phyloP scores from a whole-genome alignment of 208 protist species.

The Entamoeba histolytica region DNA sequence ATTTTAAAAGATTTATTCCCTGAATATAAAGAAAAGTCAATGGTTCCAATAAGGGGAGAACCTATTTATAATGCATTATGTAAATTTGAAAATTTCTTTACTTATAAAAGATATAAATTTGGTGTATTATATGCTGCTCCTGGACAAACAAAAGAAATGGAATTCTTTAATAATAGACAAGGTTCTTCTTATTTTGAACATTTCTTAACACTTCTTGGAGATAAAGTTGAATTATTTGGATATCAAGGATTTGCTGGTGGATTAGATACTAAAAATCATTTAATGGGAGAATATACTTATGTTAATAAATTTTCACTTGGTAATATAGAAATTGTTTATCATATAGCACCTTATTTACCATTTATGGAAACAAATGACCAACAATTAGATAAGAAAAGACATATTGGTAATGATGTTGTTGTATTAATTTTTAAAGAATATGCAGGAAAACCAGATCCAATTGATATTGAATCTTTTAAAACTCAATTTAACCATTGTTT shows the following conservation, averaged over 20 bases:
- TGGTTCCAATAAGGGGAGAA: not conserved
- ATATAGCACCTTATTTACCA: not conserved
- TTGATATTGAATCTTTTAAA: not conserved
- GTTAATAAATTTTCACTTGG: not conserved
- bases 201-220: not conserved
- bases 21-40: not conserved
- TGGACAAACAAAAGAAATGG: not conserved
- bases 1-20: not conserved
- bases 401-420: constrained; percentile 4
- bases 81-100: not conserved
- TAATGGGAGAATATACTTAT: not conserved
- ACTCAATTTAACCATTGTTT: not conserved
- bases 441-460: not conserved
- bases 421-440: not conserved
- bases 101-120: not conserved
- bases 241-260: not conserved
- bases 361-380: not conserved
- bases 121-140: not conserved
- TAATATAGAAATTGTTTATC: not conserved
- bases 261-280: not conserved
- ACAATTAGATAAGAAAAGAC: not conserved
- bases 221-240: not conserved
- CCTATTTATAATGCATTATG: not conserved
- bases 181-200: not conserved
- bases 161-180: not conserved